Conservation (phyloP, 2,329 filamentous ascomycete genomes). For the Talaromyces verruculosus region DNA sequence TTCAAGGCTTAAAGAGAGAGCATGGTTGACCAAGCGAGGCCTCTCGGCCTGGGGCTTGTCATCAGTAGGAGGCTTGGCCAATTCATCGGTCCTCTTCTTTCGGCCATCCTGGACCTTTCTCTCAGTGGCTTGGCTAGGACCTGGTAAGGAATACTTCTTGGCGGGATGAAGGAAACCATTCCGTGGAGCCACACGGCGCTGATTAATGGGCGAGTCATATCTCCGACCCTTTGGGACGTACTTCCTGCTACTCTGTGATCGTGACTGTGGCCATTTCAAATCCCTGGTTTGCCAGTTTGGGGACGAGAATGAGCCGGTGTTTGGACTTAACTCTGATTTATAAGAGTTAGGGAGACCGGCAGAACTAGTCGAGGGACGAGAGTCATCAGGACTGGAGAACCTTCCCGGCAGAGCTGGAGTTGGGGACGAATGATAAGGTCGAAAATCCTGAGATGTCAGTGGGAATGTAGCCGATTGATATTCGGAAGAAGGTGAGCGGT, state of each 20-base stretch:
- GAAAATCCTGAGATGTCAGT: conserved; percentile 16
- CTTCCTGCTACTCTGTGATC: conserved; percentile 14
- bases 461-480: conserved; percentile 1
- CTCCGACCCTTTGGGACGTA: background rate
- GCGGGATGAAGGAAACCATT: background rate
- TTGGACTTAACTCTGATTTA: background rate
- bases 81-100: background rate
- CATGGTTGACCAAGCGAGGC: conserved; percentile 28
- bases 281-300: conserved; percentile 1
- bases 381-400: conserved; percentile 5
- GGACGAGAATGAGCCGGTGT: background rate
- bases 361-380: background rate
- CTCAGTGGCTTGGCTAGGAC: background rate
- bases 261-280: conserved; percentile 15
- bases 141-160: background rate
- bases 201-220: conserved; percentile 11
- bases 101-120: background rate
- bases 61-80: background rate
- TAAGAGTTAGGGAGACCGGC: background rate
- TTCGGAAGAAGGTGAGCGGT: background rate
- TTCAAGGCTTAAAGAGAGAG: conserved; percentile 29
- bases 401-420: background rate
- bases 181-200: conserved; percentile 2
- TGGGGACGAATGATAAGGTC: background rate
- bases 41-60: conserved; percentile 24